Evolutionary conservation across 306 rosid species (phyloP).

Genomic region (Fragaria vesca): DNA sequence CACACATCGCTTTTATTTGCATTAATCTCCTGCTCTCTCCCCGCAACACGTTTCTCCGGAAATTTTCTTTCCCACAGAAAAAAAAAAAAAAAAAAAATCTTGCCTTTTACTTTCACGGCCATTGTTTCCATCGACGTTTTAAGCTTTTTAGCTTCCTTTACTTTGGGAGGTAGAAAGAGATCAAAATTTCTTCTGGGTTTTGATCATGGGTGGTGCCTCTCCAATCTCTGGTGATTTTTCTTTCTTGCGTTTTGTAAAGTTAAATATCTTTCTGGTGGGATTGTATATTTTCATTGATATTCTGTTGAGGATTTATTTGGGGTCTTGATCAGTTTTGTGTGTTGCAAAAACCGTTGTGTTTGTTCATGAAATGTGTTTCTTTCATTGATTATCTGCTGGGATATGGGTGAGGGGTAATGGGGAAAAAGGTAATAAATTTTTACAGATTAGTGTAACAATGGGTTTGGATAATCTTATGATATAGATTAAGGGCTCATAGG

Average conservation of each 20-base stretch:
- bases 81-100: too few relatives aligned
- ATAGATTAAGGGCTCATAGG: background rate
- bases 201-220: slow-evolving; percentile 21
- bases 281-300: background rate
- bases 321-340: background rate
- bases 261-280: background rate
- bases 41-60: background rate
- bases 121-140: slow-evolving; percentile 8
- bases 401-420: background rate
- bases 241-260: background rate
- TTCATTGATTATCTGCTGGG: background rate
- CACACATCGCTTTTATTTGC: background rate
- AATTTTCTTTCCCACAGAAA: background rate
- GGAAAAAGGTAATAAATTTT: background rate
- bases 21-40: background rate
- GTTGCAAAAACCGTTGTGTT: background rate
- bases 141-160: background rate
- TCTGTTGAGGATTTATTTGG: background rate
- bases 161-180: background rate
- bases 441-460: background rate
- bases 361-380: background rate
- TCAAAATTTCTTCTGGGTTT: background rate
- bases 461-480: background rate
- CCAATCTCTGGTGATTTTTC: slow-evolving; percentile 11
- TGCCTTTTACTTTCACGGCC: background rate